Base-by-base conservation (phyloP, 1,139 yeast genomes). In the Candida glucosophila region DNA sequence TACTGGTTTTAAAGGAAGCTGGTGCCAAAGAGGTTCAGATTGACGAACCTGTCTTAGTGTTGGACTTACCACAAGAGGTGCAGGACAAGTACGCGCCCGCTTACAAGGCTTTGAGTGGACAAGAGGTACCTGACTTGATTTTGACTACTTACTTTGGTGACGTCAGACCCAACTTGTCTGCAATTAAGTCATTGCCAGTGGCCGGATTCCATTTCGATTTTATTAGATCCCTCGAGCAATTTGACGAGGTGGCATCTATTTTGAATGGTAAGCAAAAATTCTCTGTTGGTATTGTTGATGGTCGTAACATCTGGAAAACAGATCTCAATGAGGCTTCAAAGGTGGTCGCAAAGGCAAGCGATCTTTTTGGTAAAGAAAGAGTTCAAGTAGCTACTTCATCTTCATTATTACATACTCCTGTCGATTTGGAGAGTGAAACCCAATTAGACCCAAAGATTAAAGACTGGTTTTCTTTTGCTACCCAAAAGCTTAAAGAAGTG, bases 251-350 rank as follows among this genome's bases (percentile, higher is more conserved):
- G 47, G 64, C 73, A 36, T 64, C 73, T 33, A 68, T 80, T 50
- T 65, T 88, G 37, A 47, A 40, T 36, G 70, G 76, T 45, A 45
- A 49, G 36, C 95, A 90, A 71, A 64, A 71, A 40, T 72, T 90
- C 54, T 88, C 97, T 40, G 95, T 80, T 41, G 98, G 98, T 82
- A 75, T 90, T 48, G 90, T 90, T 49, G 93, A 85, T 50, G 98
- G 98, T 68, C 86, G 98, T 77, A 90, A 90, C 77, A 83, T 90
- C 65, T 90, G 98, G 98, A 90, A 90, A 76, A 80, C 93, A 58
- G 82, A 90, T 70, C 82, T 79, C 51, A 60, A 90, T 51, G 76
- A 77, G 66, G 94, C 98, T 41, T 66, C 86, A 51, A 80, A 65
- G 41, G 57, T 79, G 39, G 93, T 86, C 47, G 68, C 77, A 58